A percentile compares a stretch with the other conserved stretches of the same genome.
Evolutionary conservation across 1,284 basidiomycete genomes (phyloP).

Genomic region (Apiotrichum mycotoxinovorans): DNA sequence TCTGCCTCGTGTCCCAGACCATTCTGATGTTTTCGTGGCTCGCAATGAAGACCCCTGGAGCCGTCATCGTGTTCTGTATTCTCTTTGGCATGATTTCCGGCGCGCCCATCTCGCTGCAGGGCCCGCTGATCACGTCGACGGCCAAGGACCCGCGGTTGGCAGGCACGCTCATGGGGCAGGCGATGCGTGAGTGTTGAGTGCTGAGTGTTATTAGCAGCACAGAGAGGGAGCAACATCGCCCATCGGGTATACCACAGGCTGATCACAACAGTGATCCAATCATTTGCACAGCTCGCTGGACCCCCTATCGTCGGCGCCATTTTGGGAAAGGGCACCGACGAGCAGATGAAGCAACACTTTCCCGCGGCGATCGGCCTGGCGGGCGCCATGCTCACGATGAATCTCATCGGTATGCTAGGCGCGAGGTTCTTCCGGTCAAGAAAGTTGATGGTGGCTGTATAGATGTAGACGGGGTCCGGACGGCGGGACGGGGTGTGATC

Average conservation of each 20-base stretch:
- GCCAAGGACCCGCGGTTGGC: constrained; percentile 29
- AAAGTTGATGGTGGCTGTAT: not conserved
- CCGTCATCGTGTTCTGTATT: constrained; percentile 21
- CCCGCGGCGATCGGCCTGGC: constrained; percentile 21
- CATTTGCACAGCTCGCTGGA: constrained; percentile 21
- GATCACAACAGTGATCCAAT: not conserved
- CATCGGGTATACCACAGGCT: no score
- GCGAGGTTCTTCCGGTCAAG: constrained; percentile 9
- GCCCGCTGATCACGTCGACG: constrained; percentile 18
- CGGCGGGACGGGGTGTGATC: no score
- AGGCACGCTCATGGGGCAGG: constrained; percentile 36
- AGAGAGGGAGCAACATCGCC: no score
- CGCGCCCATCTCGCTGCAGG: constrained; percentile 31
- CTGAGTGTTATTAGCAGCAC: no score
- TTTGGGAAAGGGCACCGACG: constrained; percentile 21
- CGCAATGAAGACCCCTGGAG: constrained; percentile 12
- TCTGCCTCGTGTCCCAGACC: constrained; percentile 18
- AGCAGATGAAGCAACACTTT: constrained; percentile 16
- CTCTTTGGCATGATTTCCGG: constrained; percentile 30
- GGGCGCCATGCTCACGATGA: constrained; percentile 17
- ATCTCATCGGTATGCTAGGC: constrained; percentile 9
- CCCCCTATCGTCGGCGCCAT: constrained; percentile 31
- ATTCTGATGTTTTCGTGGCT: constrained; percentile 30
- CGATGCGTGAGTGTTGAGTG: constrained; percentile 33
- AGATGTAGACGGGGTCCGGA: no score